Evolutionary conservation across 78 protist genomes (phyloP).

Genomic region (Isochrysis galbana): DNA sequence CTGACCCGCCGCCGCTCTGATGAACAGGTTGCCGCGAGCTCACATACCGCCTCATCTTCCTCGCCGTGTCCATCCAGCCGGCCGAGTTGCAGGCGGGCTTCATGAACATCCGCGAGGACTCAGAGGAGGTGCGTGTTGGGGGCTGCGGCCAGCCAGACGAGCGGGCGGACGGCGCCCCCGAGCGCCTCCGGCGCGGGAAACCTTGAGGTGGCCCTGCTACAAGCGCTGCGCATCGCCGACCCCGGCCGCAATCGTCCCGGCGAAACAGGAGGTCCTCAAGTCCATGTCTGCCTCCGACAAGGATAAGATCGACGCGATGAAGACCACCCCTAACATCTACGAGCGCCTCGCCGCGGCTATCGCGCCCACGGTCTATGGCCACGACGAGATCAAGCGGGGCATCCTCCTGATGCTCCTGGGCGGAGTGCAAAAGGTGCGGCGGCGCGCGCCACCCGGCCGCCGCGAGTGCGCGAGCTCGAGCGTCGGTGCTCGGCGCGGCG

Average conservation of each 20-base stretch:
- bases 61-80: slow-evolving; percentile 59
- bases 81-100: slow-evolving; percentile 1
- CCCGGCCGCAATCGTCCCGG: too few species aligned
- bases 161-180: background rate
- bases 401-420: slow-evolving; percentile 94
- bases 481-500: background rate
- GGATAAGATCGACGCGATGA: slow-evolving; percentile 57
- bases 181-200: too few species aligned
- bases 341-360: slow-evolving; percentile 60
- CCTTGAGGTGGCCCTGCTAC: too few species aligned
- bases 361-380: slow-evolving; percentile 87
- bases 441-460: too few species aligned
- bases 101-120: slow-evolving; percentile 20
- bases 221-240: too few species aligned
- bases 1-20: too few species aligned
- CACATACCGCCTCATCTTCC: slow-evolving; percentile 84
- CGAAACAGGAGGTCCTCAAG: background rate
- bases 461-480: slow-evolving; percentile 71
- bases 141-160: background rate
- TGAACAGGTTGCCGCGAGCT: slow-evolving; percentile 96
- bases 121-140: background rate
- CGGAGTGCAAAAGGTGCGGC: slow-evolving; percentile 95
- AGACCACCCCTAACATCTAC: slow-evolving; percentile 49
- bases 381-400: slow-evolving; percentile 92
- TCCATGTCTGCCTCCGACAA: slow-evolving; percentile 63